These are phyloP conservation scores for Colletotrichum sp. DNA, from an alignment of 2,329 filamentous ascomycete species.

Conservation along the genomic window DNA sequence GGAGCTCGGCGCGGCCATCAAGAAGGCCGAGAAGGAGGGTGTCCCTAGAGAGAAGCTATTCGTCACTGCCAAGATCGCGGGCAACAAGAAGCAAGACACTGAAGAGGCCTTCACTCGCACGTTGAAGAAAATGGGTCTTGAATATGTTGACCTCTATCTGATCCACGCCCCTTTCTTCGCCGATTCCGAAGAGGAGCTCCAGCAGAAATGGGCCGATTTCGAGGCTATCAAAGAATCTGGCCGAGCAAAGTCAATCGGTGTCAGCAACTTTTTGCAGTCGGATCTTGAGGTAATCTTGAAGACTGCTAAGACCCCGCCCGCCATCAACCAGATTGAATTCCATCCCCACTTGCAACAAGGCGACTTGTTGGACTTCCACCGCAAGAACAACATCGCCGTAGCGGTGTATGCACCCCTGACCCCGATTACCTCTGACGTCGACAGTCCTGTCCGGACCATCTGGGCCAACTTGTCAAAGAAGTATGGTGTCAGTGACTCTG, in stretches of 20 bases:
- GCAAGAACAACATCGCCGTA: slow-evolving; percentile 59
- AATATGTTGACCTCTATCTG: slow-evolving; percentile 76
- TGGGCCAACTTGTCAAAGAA: slow-evolving; percentile 59
- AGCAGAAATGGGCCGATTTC: slow-evolving; percentile 61
- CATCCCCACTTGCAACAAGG: slow-evolving; percentile 77
- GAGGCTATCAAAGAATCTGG: slow-evolving; percentile 71
- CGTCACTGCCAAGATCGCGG: slow-evolving; percentile 65
- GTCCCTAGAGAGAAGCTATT: slow-evolving; percentile 71
- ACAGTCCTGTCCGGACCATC: slow-evolving; percentile 56
- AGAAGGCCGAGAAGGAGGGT: slow-evolving; percentile 64
- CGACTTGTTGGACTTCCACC: slow-evolving; percentile 61
- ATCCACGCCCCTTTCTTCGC: slow-evolving; percentile 64
- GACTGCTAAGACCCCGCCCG: slow-evolving; percentile 66
- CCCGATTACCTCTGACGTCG: slow-evolving; percentile 50
- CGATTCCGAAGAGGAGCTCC: slow-evolving; percentile 55
- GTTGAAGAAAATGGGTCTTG: slow-evolving; percentile 67
- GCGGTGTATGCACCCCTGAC: slow-evolving; percentile 62
- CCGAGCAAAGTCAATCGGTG: slow-evolving; percentile 72
- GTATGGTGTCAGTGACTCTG: slow-evolving; percentile 60
- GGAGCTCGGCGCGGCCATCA: slow-evolving; percentile 75
- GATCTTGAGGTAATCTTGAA: slow-evolving; percentile 61
- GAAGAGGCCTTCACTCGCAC: slow-evolving; percentile 60
- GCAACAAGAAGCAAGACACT: slow-evolving; percentile 41
- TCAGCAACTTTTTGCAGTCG: slow-evolving; percentile 72
- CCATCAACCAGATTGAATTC: slow-evolving; percentile 81